phyloP scores from a whole-genome alignment of 305 asterid genomes.

The Coffea humblotiana region DNA sequence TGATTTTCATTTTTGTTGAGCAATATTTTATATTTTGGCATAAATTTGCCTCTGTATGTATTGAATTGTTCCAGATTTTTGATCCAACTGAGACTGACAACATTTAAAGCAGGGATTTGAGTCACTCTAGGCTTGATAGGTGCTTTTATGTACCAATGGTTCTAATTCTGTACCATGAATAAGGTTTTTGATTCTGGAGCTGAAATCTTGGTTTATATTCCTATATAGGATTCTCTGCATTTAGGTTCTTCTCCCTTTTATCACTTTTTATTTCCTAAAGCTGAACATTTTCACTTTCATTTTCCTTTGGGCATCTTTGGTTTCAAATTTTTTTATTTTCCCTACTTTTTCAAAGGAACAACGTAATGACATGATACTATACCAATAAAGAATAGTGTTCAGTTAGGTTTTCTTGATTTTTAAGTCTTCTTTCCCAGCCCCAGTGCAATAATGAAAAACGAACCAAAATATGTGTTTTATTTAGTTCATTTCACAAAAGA shows the following conservation, averaged over 20 bases:
- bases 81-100: neutral
- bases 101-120: neutral
- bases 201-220: neutral
- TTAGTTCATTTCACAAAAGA: neutral
- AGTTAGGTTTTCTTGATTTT: neutral
- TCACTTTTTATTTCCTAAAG: neutral
- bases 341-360: neutral
- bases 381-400: neutral
- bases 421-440: neutral
- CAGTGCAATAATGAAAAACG: neutral
- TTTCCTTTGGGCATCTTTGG: neutral
- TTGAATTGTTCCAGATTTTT: neutral
- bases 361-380: neutral
- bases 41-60: no score
- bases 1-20: no score
- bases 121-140: neutral
- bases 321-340: neutral
- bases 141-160: slow-evolving; percentile 12
- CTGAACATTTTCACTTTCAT: neutral
- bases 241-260: neutral
- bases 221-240: neutral
- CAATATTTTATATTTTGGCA: no score
- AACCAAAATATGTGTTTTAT: neutral
- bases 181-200: slow-evolving; percentile 5
- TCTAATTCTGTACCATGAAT: slow-evolving; percentile 11